Percentiles rank a stretch among this genome's conserved stretches.
phyloP scores from a whole-genome alignment of 768 basidiomycete species.

The Mrakia frigida region DNA sequence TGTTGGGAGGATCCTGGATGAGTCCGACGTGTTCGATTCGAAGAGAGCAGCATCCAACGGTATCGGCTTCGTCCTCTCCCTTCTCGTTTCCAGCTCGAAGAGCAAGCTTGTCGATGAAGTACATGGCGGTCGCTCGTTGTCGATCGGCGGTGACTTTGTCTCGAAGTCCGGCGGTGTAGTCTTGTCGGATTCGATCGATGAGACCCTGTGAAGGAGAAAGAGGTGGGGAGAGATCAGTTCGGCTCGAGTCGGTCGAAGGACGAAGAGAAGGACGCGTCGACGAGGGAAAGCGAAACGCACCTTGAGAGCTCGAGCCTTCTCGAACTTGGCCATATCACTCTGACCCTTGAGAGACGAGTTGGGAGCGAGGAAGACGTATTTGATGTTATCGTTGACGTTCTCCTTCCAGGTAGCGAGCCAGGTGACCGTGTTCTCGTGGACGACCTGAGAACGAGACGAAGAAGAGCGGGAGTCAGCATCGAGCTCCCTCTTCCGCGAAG shows the following conservation, averaged over 20 bases:
- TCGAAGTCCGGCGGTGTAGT: conserved; percentile 77
- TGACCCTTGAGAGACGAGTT: conserved; percentile 96
- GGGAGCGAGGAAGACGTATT: conserved; percentile 98
- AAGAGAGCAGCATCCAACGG: conserved; percentile 96
- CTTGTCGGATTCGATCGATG: conserved; percentile 82
- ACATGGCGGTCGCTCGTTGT: conserved; percentile 98
- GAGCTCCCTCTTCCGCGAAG: no score
- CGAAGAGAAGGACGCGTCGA: conserved; percentile 18
- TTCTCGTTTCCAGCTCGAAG: conserved; percentile 99
- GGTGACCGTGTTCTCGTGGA: conserved; percentile 91
- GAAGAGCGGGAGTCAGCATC: not conserved
- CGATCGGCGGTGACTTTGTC: conserved; percentile 90
- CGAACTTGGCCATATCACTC: conserved; percentile 95
- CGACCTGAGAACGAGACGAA: conserved; percentile 34
- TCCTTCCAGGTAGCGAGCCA: conserved; percentile 99
- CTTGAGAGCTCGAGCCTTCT: conserved; percentile 94
- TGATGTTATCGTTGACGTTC: conserved; percentile 90
- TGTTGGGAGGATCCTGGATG: conserved; percentile 64
- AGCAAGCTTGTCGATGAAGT: conserved; percentile 94
- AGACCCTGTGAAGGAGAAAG: conserved; percentile 57
- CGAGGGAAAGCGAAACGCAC: conserved; percentile 49
- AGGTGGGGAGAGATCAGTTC: not conserved
- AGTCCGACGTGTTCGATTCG: conserved; percentile 95
- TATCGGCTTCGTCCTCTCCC: conserved; percentile 98
- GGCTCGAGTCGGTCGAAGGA: not conserved